These are phyloP conservation scores for Trichomonascaceae sp. DNA, from an alignment of 1,139 yeast species.

Conservation along the genomic window DNA sequence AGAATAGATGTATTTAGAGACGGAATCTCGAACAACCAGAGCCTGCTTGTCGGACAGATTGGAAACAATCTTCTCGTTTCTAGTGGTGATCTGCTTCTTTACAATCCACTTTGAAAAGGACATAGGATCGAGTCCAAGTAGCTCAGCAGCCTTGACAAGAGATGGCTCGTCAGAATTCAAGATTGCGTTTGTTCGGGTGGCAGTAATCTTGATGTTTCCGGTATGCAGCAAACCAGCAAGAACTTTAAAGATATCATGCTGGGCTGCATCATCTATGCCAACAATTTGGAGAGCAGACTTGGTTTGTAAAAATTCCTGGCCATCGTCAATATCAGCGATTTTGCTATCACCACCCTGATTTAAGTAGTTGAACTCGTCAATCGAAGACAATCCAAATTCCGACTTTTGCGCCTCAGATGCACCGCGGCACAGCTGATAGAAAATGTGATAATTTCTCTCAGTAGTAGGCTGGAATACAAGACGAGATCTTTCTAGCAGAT, in stretches of 20 bases:
- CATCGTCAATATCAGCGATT: constrained; percentile 79
- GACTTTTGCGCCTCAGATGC: constrained; percentile 54
- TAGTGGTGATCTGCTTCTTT: constrained; percentile 87
- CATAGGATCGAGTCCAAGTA: constrained; percentile 72
- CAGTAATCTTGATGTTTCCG: constrained; percentile 86
- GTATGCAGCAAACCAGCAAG: constrained; percentile 87
- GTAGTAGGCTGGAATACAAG: constrained; percentile 84
- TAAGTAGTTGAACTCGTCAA: constrained; percentile 71
- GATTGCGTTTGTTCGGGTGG: constrained; percentile 79
- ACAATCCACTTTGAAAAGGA: constrained; percentile 86
- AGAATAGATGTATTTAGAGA: constrained; percentile 88
- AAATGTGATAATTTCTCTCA: constrained; percentile 93
- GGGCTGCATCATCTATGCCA: constrained; percentile 60
- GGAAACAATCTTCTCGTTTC: constrained; percentile 85
- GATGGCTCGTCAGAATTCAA: constrained; percentile 83
- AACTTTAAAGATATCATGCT: constrained; percentile 64
- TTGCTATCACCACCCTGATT: constrained; percentile 82
- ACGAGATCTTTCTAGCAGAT: constrained; percentile 87
- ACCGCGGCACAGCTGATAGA: constrained; percentile 85
- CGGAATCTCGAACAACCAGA: constrained; percentile 88
- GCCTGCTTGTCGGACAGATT: constrained; percentile 83
- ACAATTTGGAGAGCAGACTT: constrained; percentile 69
- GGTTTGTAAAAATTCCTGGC: constrained; percentile 67
- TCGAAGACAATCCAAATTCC: constrained; percentile 49
- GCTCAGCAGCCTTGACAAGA: constrained; percentile 73